phyloP scores from a whole-genome alignment of 2,329 filamentous ascomycete species.

The Penicillium verrucosum region DNA sequence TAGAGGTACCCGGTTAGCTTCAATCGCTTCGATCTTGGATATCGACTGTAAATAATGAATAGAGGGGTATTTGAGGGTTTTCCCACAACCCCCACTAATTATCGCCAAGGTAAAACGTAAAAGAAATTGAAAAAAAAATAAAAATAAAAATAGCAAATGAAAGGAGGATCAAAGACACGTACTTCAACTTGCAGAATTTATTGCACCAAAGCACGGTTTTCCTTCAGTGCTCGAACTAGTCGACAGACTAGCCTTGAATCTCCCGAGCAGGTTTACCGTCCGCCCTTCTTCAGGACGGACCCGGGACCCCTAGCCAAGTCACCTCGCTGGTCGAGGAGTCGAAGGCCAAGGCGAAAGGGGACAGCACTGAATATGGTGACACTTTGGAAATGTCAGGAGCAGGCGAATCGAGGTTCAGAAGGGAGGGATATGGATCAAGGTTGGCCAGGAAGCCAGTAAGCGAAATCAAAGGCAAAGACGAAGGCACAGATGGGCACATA shows the following conservation, averaged over 20 bases:
- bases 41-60: background rate
- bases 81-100: slow-evolving; percentile 17
- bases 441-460: slow-evolving; percentile 29
- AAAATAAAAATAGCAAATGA: background rate
- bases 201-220: slow-evolving; percentile 8
- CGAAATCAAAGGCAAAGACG: slow-evolving; percentile 27
- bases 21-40: background rate
- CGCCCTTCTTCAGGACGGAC: slow-evolving; percentile 53
- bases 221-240: slow-evolving; percentile 5
- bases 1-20: slow-evolving; percentile 13
- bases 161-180: background rate
- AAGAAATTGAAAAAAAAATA: background rate
- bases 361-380: slow-evolving; percentile 11
- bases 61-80: slow-evolving; percentile 22
- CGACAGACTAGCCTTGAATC: slow-evolving; percentile 15
- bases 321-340: slow-evolving; percentile 32
- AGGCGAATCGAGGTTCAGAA: slow-evolving; percentile 14
- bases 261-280: slow-evolving; percentile 45
- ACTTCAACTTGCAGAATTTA: slow-evolving; percentile 17
- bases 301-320: slow-evolving; percentile 47
- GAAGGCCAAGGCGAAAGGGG: slow-evolving; percentile 19
- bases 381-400: slow-evolving; percentile 16
- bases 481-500: slow-evolving; percentile 37
- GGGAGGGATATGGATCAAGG: slow-evolving; percentile 15
- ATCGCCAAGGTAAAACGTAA: slow-evolving; percentile 7